Conservation (phyloP, 345 rosid species). For the Microthlaspi erraticum region DNA sequence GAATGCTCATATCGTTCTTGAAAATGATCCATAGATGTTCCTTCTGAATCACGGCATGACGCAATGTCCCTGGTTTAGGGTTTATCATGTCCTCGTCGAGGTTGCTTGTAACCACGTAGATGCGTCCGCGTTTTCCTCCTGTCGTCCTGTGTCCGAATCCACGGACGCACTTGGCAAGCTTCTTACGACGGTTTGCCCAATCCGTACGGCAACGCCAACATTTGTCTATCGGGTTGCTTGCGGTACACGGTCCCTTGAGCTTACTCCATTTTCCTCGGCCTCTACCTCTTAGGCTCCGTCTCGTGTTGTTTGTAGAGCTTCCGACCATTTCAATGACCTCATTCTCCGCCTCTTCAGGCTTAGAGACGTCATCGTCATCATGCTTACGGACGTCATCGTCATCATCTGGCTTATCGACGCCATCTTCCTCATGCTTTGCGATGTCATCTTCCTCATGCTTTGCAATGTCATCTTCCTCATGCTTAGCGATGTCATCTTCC, state of each 20-base stretch:
- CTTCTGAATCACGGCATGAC: slow-evolving; percentile 64
- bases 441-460: neutral
- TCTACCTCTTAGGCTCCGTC: slow-evolving; percentile 52
- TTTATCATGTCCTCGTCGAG: slow-evolving; percentile 57
- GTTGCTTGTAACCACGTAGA: slow-evolving; percentile 65
- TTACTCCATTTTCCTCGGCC: slow-evolving; percentile 45
- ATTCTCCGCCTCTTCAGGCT: slow-evolving; percentile 23
- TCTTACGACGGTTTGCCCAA: slow-evolving; percentile 66
- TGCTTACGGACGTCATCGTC: too few species aligned
- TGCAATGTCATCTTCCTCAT: neutral
- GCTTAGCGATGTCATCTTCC: neutral
- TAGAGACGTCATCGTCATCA: too few species aligned
- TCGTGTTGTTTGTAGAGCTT: slow-evolving; percentile 57
- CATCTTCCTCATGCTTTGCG: too few species aligned
- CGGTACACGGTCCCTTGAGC: slow-evolving; percentile 57
- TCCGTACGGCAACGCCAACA: slow-evolving; percentile 81
- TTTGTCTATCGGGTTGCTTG: slow-evolving; percentile 81
- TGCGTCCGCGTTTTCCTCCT: slow-evolving; percentile 65
- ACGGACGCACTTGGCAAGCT: slow-evolving; percentile 58
- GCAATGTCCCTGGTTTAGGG: slow-evolving; percentile 71
- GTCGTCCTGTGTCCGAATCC: slow-evolving; percentile 71
- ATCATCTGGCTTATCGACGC: too few species aligned
- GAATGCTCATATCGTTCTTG: slow-evolving; percentile 62
- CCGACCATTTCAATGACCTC: slow-evolving; percentile 54
- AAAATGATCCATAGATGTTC: slow-evolving; percentile 72